Base-by-base conservation (phyloP, 306 rosid species). In the Luffa aegyptiaca region DNA sequence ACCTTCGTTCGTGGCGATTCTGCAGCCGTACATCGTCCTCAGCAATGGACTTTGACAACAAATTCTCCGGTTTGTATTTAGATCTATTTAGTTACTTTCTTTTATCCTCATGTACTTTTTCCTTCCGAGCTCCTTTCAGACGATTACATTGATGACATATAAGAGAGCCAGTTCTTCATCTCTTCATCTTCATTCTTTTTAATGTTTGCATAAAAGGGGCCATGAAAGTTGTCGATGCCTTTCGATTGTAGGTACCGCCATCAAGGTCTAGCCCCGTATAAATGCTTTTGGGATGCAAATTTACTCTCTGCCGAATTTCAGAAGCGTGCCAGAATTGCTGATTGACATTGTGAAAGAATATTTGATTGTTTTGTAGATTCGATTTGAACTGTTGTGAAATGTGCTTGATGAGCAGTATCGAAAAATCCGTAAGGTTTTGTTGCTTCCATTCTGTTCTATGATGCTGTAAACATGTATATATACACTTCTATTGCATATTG, bases 11-110 rank as follows among this genome's bases (percentile, higher is more conserved):
- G 83, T 52, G 90, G 88, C 63, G 46, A 80, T 84, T 84, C 93
- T 44, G 85, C 72, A 36, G 66, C 82, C 77, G 82, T 83, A 52
- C 86, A 81, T 76, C 87, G 83, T 85, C 92, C 97, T 77, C 92
- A 82, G 61, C 85, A 84, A 81, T 95, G 97, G 98, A 90, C 87
- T 72, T 78, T 88, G 18, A 85, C 89, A 81, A 81, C 91, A 65
- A 89, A 88, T 86, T 55, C 69, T 83, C 92, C 77, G 77, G 77
- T 72, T 72, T 14, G 77, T 72, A 72, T 21, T 45, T 46, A 72
- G 58, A 45, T 5, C 11, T 72, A 42, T 48, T 20, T 48, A 21
- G 4, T 37, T 6, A 41, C 52, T 8, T 41, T 68, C 21, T 37
- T 42, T 2, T n/a, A 39, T 42, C 20, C n/a, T 63, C 36, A 0